Percentiles rank a stretch among this genome's conserved stretches.
Conservation (phyloP, 1,284 basidiomycete genomes). For the Xerocomus minutiporus region DNA sequence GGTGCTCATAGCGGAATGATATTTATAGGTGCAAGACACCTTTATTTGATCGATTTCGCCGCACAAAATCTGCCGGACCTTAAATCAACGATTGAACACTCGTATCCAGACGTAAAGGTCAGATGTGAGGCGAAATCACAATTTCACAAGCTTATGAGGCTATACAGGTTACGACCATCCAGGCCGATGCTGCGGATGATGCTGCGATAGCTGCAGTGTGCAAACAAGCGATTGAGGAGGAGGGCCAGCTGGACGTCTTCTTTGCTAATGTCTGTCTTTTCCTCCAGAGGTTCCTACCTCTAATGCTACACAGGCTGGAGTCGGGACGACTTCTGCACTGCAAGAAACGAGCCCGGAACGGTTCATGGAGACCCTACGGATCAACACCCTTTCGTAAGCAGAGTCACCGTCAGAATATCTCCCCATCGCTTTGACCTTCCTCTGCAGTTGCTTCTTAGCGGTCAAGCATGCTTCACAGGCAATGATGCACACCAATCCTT, state of each 20-base stretch:
- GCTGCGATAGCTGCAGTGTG: constrained; percentile 66
- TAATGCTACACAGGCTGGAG: constrained; percentile 53
- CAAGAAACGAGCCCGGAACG: constrained; percentile 57
- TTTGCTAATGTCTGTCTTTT: constrained; percentile 76
- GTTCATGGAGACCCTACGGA: constrained; percentile 73
- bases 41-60: constrained; percentile 83
- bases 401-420: not conserved
- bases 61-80: constrained; percentile 68
- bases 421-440: not conserved
- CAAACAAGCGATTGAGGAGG: constrained; percentile 69
- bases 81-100: constrained; percentile 59
- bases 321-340: constrained; percentile 47
- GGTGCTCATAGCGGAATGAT: constrained; percentile 7
- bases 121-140: constrained; percentile 9
- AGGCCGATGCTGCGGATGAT: constrained; percentile 84
- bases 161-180: constrained; percentile 61
- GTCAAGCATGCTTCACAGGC: constrained; percentile 81
- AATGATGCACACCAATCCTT: constrained; percentile 66
- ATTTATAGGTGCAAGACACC: constrained; percentile 70
- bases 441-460: constrained; percentile 78
- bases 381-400: constrained; percentile 79
- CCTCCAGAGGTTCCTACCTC: not conserved
- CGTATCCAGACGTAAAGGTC: constrained; percentile 79
- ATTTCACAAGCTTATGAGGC: constrained; percentile 13
- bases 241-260: constrained; percentile 87